These are phyloP conservation scores for Ensete ventricosum DNA, from an alignment of 176 grass and related monocot species.

Conservation along the genomic window DNA sequence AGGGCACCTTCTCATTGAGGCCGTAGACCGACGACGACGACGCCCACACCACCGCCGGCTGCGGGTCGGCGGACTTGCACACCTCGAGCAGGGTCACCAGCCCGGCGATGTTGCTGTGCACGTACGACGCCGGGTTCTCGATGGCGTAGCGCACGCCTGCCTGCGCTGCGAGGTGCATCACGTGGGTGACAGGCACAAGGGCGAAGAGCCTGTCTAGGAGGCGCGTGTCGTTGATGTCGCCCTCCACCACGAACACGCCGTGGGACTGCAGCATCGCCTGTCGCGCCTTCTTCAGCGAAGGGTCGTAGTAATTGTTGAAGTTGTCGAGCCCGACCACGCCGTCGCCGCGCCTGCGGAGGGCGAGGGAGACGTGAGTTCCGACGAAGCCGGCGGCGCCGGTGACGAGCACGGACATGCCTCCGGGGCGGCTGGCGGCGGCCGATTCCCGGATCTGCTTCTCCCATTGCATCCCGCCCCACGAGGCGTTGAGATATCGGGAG, in stretches of 20 bases:
- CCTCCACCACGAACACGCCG: slow-evolving; percentile 29
- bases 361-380: neutral
- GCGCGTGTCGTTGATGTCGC: slow-evolving; percentile 35
- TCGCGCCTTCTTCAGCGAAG: slow-evolving; percentile 32
- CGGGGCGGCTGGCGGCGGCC: neutral
- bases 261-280: slow-evolving; percentile 15
- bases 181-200: slow-evolving; percentile 25
- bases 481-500: neutral
- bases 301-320: slow-evolving; percentile 32
- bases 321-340: slow-evolving; percentile 28
- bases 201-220: slow-evolving; percentile 29
- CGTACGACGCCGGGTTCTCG: slow-evolving; percentile 35
- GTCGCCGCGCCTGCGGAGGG: neutral
- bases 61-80: slow-evolving; percentile 20
- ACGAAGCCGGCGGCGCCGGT: neutral
- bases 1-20: slow-evolving; percentile 25
- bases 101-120: slow-evolving; percentile 31
- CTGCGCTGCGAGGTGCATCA: slow-evolving; percentile 36
- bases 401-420: neutral
- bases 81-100: slow-evolving; percentile 34
- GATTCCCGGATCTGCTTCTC: neutral
- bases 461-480: slow-evolving; percentile 3
- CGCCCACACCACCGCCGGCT: slow-evolving; percentile 37
- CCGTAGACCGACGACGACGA: slow-evolving; percentile 41
- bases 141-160: slow-evolving; percentile 39